Evolutionary conservation across 257 asterid species (phyloP).

Genomic region (Nicotiana attenuata): DNA sequence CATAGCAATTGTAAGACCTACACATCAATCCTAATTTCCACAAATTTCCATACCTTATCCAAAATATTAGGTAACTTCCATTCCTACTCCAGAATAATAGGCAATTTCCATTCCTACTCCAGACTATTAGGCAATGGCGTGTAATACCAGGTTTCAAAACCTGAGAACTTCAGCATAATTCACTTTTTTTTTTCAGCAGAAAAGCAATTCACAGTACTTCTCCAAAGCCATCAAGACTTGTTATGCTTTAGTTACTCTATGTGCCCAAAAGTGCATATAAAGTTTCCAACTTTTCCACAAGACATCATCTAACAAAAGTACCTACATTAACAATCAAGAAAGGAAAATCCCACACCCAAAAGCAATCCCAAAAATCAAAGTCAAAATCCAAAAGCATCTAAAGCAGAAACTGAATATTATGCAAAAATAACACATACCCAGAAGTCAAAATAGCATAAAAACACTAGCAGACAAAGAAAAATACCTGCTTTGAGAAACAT

Average conservation of each 20-base stretch:
- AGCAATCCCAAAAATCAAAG: neutral
- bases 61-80: neutral
- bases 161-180: neutral
- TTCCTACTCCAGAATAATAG: neutral
- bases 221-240: neutral
- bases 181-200: neutral
- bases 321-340: neutral
- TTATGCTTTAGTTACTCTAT: neutral
- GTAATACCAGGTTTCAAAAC: neutral
- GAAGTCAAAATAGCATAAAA: neutral
- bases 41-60: neutral
- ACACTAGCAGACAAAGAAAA: neutral
- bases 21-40: neutral
- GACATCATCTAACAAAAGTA: neutral
- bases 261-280: neutral
- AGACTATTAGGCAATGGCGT: neutral
- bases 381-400: neutral
- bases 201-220: neutral
- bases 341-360: neutral
- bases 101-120: neutral
- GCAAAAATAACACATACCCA: neutral
- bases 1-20: neutral
- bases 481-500: constrained; percentile 93
- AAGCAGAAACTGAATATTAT: neutral
- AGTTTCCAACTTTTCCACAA: neutral